phyloP scores from a whole-genome alignment of 2,329 filamentous ascomycete genomes.

The Fusarium nelsonii region DNA sequence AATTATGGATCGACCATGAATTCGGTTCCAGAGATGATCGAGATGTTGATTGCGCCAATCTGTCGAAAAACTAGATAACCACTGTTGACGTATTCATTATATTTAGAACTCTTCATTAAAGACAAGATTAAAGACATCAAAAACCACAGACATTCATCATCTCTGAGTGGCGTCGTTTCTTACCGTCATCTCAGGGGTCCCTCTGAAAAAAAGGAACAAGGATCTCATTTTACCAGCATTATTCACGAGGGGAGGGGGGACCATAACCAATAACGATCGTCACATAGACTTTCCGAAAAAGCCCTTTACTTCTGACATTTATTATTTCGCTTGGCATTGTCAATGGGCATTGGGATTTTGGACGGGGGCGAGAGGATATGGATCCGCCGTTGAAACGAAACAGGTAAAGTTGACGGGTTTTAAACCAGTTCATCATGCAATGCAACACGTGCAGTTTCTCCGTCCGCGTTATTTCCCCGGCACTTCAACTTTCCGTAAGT shows the following conservation, averaged over 20 bases:
- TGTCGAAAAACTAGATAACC: not conserved
- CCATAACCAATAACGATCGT: slow-evolving; percentile 31
- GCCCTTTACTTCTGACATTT: not conserved
- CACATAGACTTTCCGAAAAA: slow-evolving; percentile 1
- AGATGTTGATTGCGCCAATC: not conserved
- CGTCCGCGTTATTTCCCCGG: slow-evolving; percentile 34
- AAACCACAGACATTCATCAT: not conserved
- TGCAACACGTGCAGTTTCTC: slow-evolving; percentile 22
- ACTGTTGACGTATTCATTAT: not conserved
- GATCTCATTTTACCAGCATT: not conserved
- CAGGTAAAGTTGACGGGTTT: slow-evolving; percentile 20
- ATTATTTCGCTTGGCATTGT: slow-evolving; percentile 14
- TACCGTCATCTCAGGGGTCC: slow-evolving; percentile 6
- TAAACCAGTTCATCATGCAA: slow-evolving; percentile 18
- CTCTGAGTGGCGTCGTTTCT: slow-evolving; percentile 10
- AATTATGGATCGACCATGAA: slow-evolving; percentile 16
- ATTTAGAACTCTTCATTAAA: slow-evolving; percentile 3
- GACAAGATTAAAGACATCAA: not conserved
- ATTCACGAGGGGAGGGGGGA: not conserved
- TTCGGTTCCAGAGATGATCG: slow-evolving; percentile 1
- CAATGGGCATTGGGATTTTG: slow-evolving; percentile 2
- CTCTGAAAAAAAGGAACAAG: slow-evolving; percentile 7
- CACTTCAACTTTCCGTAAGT: slow-evolving; percentile 12
- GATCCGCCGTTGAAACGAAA: slow-evolving; percentile 36
- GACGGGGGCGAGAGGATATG: not conserved